Base-by-base conservation (phyloP, 495 filamentous ascomycete genomes). In the Neurospora sp. region DNA sequence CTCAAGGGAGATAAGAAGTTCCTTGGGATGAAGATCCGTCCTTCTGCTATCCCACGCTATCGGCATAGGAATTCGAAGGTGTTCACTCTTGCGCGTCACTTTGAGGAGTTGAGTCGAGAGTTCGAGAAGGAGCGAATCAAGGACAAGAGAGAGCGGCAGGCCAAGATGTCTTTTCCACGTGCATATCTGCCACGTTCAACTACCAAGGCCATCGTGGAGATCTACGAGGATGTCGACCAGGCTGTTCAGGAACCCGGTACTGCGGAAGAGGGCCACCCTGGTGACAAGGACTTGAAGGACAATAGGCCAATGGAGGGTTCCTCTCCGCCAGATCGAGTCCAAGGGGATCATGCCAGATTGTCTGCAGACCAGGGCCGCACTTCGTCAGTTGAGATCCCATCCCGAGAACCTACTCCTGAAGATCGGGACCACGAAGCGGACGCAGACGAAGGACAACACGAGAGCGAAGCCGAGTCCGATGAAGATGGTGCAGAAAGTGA, bases 161-260 rank as follows among this genome's bases (percentile, higher is more conserved):
- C 92, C n/a, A 93, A 90, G 76, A 91, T 90, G 77, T 89, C 90
- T 18, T 91, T 93, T 77, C 90, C 92, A 0, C 89, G 94, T 71
- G 94, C 93, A 22, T 94, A 94, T 77, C 79, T 86, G 39, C 96
- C 95, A 18, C 88, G 94, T 72, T 91, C 94, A 16, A 94, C 93
- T n/a, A 96, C 95, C 31, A 96, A 94, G 78, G 94, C 96, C 2
- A 94, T 96, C 74, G 95, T 99, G 18, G 93, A 97, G 79, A 93
- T 99, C 65, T 99, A 97, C 79, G 89, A 91, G 73, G 94, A 97
- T 77, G 93, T 97, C 14, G 89, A 92, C 73, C 94, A 98, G 78
- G 96, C 96, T 42, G 94, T 98, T 8, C 92, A 93, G 74, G 94
- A 97, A 77, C 87, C 88, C 53, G 91, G 90, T n/a, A 89, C 90